A percentile compares a stretch with the other conserved stretches of the same genome.
phyloP scores from a whole-genome alignment of 2,329 filamentous ascomycete genomes.

The Aspergillus fijiensis region DNA sequence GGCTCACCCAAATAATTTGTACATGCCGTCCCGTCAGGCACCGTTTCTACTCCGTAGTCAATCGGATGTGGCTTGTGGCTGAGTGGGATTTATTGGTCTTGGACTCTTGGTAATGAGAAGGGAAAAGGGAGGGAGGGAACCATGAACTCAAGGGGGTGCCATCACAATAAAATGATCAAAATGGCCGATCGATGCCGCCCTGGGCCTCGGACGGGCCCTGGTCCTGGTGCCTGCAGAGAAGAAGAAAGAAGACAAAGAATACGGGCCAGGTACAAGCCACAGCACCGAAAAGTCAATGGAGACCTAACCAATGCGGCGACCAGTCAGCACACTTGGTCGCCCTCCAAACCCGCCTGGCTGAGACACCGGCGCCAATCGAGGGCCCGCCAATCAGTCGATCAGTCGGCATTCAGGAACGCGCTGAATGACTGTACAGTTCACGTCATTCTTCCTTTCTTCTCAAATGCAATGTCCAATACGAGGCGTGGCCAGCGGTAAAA shows the following conservation, averaged over 20 bases:
- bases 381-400: conserved; percentile 7
- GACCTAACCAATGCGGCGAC: neutral
- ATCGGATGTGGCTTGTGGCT: neutral
- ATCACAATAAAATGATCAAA: neutral
- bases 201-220: neutral
- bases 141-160: neutral
- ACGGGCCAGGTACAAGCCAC: neutral
- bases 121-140: neutral
- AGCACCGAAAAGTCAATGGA: conserved; percentile 3
- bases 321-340: neutral
- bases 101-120: too few relatives aligned
- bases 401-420: neutral
- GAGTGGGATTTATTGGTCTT: neutral
- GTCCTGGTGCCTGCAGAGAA: conserved; percentile 1
- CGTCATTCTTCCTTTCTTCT: neutral
- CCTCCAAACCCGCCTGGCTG: neutral
- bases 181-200: neutral
- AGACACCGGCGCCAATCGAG: conserved; percentile 3
- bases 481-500: neutral
- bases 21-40: conserved; percentile 11
- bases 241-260: neutral
- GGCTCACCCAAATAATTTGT: neutral
- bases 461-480: neutral
- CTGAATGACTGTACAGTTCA: neutral
- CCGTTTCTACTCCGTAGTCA: neutral